Evolutionary conservation across 352 stramenopile genomes (phyloP), one percentile per base, ranked within the genome.

Genomic region (Phytophthora ohioensis): DNA sequence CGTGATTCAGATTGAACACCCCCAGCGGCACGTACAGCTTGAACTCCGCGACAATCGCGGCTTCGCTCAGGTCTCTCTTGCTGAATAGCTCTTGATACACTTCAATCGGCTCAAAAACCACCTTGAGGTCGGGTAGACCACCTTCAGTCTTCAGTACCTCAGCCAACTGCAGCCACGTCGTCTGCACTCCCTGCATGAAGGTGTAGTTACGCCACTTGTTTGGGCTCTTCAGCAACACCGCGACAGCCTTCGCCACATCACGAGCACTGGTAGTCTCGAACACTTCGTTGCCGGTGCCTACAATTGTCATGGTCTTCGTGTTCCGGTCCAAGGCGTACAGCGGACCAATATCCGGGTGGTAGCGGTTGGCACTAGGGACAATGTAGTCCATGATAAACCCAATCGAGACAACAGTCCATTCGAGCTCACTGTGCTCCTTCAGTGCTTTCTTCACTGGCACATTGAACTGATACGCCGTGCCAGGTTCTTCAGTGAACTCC

Each of bases 351-450:
- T 79, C 48, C 7, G 35, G 4, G 49, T 76, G 64, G 56, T 80
- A 66, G 4, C 76, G 75, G 55, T 81, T 81, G 32, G 17, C 30
- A 6, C 41, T 66, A 2, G 75, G 66, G 5, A 85, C 61, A 15
- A 83, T 39, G 53, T 75, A 81, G 51, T 85, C 75, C 43, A 69
- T 61, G 46, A 83, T 4, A 59, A 64, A 78, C 5, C 72, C 72
- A 4, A 76, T 11, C 31, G 49, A 64, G 12, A 83, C 48, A 17
- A 75, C 34, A 1, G 72, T 81, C 75, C 78, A 85, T 49, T 85
- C 75, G 43, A 85, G 5, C 15, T 82, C 66, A 27, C 12, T 73
- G 35, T 81, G 75, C 11, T 47, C 15, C 34, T 39, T 49, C 5
- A 85, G 65, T 5, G 64, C 56, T 11, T 82, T 48, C 32, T 59